phyloP scores from a whole-genome alignment of 2,329 filamentous ascomycete genomes.

The Colletotrichum noveboracense region DNA sequence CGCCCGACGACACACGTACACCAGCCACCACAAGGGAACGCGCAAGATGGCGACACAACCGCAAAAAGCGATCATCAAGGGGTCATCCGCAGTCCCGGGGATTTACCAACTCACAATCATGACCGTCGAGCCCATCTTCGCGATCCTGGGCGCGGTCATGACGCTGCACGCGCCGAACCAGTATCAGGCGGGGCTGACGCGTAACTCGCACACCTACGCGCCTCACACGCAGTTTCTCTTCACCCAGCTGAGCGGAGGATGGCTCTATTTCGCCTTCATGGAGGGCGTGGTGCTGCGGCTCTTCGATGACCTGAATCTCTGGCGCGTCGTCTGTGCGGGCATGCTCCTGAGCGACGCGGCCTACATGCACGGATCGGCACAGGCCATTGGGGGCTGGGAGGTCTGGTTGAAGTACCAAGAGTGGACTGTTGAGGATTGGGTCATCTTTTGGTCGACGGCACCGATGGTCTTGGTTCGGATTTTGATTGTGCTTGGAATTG shows the following conservation, averaged over 20 bases:
- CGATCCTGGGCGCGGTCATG: slow-evolving; percentile 34
- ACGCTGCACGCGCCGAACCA: slow-evolving; percentile 29
- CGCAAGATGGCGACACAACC: neutral
- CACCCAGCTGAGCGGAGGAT: slow-evolving; percentile 33
- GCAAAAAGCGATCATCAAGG: neutral
- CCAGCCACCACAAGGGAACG: neutral
- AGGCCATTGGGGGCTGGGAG: slow-evolving; percentile 39
- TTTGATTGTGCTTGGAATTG: slow-evolving; percentile 32
- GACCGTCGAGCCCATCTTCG: slow-evolving; percentile 39
- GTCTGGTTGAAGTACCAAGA: slow-evolving; percentile 24
- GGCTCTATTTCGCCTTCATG: slow-evolving; percentile 42
- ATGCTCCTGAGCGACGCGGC: slow-evolving; percentile 40
- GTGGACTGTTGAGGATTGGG: slow-evolving; percentile 35
- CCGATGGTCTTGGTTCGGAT: slow-evolving; percentile 33
- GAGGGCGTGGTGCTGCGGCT: slow-evolving; percentile 38
- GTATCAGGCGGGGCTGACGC: slow-evolving; percentile 35
- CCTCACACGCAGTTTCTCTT: slow-evolving; percentile 31
- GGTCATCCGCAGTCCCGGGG: slow-evolving; percentile 31
- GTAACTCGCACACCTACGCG: slow-evolving; percentile 22
- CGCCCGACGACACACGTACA: neutral
- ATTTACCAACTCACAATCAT: slow-evolving; percentile 36
- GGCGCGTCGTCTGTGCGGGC: slow-evolving; percentile 37
- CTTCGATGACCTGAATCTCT: slow-evolving; percentile 36
- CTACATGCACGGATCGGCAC: slow-evolving; percentile 32
- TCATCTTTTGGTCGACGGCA: slow-evolving; percentile 29